A percentile compares a stretch with the other conserved stretches of the same genome.
These are phyloP conservation scores for Diaporthe citrichinensis DNA, from an alignment of 2,329 filamentous ascomycete species.

Conservation along the genomic window DNA sequence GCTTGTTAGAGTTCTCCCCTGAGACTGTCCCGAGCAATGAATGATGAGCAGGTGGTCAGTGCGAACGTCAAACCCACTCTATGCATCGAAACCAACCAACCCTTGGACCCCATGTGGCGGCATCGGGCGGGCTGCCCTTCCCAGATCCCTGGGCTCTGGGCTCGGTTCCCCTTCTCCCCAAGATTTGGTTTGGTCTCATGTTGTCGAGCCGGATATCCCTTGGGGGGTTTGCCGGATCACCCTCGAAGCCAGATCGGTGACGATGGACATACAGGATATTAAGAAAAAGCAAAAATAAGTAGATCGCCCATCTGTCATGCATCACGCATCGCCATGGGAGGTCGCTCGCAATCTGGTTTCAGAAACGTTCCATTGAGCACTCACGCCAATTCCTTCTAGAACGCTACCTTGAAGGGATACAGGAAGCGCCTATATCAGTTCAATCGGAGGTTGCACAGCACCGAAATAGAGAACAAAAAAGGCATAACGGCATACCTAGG, in stretches of 20 bases:
- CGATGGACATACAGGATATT: not conserved
- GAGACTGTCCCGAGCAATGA: conserved; percentile 2
- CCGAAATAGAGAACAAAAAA: not conserved
- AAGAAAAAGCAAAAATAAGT: not conserved
- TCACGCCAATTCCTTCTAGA: conserved; percentile 10
- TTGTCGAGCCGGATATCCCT: not conserved
- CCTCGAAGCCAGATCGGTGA: not conserved
- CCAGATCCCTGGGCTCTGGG: conserved; percentile 12
- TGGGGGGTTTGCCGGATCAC: not conserved
- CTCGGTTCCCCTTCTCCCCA: not conserved
- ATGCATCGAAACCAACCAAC: not conserved
- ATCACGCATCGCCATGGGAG: not conserved
- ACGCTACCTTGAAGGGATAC: not conserved
- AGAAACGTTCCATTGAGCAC: conserved; percentile 7
- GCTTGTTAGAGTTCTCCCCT: not conserved
- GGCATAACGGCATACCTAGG: conserved; percentile 33
- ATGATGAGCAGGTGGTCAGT: conserved; percentile 33
- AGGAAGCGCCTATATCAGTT: not conserved
- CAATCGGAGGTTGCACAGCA: not conserved
- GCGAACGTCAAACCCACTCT: conserved; percentile 5
- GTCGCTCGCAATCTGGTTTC: conserved; percentile 14
- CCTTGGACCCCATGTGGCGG: conserved; percentile 19
- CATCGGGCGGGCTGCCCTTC: not conserved
- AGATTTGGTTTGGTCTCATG: not conserved
- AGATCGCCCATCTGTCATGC: not conserved